phyloP scores from a whole-genome alignment of 352 stramenopile species.

The Elongisporangium prolatum region DNA sequence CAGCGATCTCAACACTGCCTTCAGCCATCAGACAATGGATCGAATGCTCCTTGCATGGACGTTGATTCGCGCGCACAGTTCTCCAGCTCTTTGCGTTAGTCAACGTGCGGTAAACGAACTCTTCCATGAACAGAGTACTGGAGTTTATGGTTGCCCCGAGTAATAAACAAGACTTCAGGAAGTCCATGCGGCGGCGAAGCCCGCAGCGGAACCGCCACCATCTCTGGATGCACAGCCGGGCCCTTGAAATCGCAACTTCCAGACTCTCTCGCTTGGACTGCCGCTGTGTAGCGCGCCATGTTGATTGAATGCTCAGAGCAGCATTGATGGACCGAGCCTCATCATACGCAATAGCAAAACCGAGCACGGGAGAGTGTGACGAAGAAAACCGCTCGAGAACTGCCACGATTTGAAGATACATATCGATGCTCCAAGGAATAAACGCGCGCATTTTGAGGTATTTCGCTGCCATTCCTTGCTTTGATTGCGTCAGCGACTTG shows the following conservation, averaged over 20 bases:
- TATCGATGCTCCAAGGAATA: conserved; percentile 72
- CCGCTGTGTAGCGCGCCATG: conserved; percentile 35
- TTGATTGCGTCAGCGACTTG: conserved; percentile 1
- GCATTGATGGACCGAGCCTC: conserved; percentile 39
- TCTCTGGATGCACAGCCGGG: conserved; percentile 54
- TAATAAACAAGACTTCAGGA: conserved; percentile 43
- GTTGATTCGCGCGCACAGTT: conserved; percentile 18
- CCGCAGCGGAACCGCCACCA: conserved; percentile 63
- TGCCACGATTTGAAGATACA: conserved; percentile 63
- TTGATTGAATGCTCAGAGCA: conserved; percentile 43
- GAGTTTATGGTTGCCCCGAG: conserved; percentile 54
- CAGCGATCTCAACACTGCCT: conserved; percentile 34
- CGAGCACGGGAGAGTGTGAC: conserved; percentile 1
- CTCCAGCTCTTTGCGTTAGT: conserved; percentile 27
- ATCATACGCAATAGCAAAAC: conserved; percentile 56
- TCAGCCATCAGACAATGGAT: conserved; percentile 42
- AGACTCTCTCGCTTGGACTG: conserved; percentile 39
- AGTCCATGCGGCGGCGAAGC: conserved; percentile 36
- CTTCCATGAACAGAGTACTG: conserved; percentile 65
- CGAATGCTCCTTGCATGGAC: conserved; percentile 40
- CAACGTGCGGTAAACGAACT: conserved; percentile 36
- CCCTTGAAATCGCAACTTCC: conserved; percentile 47
- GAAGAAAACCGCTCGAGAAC: conserved; percentile 27
- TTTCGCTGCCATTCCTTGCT: neutral
- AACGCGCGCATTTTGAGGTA: conserved; percentile 63